These are phyloP conservation scores for Funneliformis caledonium DNA, from an alignment of 371 early-diverging fungal species.

Conservation along the genomic window DNA sequence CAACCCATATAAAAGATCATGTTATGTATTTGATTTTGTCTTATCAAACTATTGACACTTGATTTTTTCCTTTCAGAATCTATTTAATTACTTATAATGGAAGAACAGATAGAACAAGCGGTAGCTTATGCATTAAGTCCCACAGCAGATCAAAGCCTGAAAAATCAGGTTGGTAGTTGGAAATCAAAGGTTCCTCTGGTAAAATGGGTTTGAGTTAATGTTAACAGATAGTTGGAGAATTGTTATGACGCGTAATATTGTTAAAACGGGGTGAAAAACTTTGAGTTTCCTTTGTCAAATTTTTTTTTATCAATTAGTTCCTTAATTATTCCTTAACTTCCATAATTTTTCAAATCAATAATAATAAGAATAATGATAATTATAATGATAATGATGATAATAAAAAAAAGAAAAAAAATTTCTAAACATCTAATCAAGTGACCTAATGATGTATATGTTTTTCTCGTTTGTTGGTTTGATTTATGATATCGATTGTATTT, in stretches of 20 bases:
- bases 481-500: constrained; percentile 5
- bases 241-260: background rate
- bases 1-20: too few relatives aligned
- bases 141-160: constrained; percentile 66
- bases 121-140: constrained; percentile 82
- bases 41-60: too few relatives aligned
- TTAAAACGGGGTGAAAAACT: background rate
- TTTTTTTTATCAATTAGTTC: background rate
- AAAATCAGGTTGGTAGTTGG: constrained; percentile 68
- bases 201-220: background rate
- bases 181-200: background rate
- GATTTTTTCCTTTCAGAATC: background rate
- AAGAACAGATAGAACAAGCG: constrained; percentile 82
- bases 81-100: constrained; percentile 16
- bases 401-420: background rate
- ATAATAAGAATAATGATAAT: background rate
- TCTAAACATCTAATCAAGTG: background rate
- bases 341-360: background rate
- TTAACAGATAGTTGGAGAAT: background rate
- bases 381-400: background rate
- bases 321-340: background rate
- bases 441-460: background rate
- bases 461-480: background rate
- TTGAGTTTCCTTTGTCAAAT: background rate
- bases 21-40: too few relatives aligned